phyloP scores from a whole-genome alignment of 306 rosid species.

The Acacia acuminata region DNA sequence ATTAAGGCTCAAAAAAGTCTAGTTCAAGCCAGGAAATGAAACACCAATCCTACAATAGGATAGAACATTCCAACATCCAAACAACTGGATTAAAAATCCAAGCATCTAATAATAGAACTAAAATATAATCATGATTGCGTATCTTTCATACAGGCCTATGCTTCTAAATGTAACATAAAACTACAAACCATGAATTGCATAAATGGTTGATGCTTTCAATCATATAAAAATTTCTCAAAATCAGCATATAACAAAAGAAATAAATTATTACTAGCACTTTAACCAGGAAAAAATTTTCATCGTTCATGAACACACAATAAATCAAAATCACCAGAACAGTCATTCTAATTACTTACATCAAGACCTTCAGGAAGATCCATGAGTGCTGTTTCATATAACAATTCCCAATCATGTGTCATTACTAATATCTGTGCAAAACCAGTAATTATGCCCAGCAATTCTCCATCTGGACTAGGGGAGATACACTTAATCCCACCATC shows the following conservation, averaged over 20 bases:
- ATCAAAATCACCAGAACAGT: constrained; percentile 30
- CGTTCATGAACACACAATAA: background rate
- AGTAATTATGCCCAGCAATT: constrained; percentile 58
- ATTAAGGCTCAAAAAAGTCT: background rate
- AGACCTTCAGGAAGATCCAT: constrained; percentile 47
- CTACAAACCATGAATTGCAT: background rate
- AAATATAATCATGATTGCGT: background rate
- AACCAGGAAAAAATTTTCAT: background rate
- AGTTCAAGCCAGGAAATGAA: background rate
- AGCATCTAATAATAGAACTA: background rate
- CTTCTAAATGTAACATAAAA: background rate
- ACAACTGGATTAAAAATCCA: background rate
- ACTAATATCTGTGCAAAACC: constrained; percentile 72
- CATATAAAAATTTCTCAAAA: background rate
- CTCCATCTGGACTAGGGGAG: constrained; percentile 95
- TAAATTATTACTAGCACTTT: background rate
- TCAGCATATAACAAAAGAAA: background rate
- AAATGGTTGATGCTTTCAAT: background rate
- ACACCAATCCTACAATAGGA: background rate
- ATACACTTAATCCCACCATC: constrained; percentile 81
- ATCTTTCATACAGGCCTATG: background rate
- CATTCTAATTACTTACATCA: constrained; percentile 86
- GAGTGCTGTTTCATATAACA: constrained; percentile 70
- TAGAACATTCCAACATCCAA: background rate
- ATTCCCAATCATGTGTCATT: constrained; percentile 95